A percentile compares a stretch with the other conserved stretches of the same genome.
These are phyloP conservation scores for Trichoderma sp. DNA, from an alignment of 2,329 filamentous ascomycete genomes.

Conservation along the genomic window DNA sequence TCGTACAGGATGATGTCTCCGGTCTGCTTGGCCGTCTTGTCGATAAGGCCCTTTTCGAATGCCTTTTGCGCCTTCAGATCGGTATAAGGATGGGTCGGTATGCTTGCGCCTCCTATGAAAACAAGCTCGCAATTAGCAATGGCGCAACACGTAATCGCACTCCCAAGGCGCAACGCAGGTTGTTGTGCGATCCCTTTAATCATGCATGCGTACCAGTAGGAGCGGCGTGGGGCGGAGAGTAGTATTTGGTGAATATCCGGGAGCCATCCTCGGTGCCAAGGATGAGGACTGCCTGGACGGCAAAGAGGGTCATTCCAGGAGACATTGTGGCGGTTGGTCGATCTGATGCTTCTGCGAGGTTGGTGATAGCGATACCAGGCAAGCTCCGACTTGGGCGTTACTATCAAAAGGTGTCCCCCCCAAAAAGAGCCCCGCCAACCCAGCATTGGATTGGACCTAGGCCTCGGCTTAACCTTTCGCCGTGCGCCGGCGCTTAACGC, in stretches of 20 bases:
- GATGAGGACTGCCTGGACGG: constrained; percentile 75
- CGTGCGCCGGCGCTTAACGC: constrained; percentile 31
- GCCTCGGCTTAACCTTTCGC: constrained; percentile 38
- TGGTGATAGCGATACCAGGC: constrained; percentile 19
- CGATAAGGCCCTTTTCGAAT: constrained; percentile 92
- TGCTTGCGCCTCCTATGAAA: constrained; percentile 43
- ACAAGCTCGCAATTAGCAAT: constrained; percentile 38
- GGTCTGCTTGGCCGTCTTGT: constrained; percentile 95
- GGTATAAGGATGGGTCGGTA: constrained; percentile 73
- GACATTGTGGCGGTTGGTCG: constrained; percentile 55
- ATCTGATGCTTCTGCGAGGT: background rate
- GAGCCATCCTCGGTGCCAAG: constrained; percentile 85
- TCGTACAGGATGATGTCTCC: constrained; percentile 98
- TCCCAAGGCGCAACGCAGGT: constrained; percentile 19
- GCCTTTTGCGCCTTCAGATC: constrained; percentile 91
- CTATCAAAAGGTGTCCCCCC: constrained; percentile 26
- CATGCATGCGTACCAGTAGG: constrained; percentile 34
- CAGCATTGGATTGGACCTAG: constrained; percentile 29
- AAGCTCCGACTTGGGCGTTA: background rate
- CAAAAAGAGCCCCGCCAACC: constrained; percentile 35
- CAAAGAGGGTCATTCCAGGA: constrained; percentile 73
- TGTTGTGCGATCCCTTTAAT: background rate
- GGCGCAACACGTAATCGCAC: constrained; percentile 28
- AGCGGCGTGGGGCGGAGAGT: constrained; percentile 61
- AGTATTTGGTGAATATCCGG: constrained; percentile 94